Conservation (phyloP, 2,329 filamentous ascomycete genomes). For the Microascus cirrosus region DNA sequence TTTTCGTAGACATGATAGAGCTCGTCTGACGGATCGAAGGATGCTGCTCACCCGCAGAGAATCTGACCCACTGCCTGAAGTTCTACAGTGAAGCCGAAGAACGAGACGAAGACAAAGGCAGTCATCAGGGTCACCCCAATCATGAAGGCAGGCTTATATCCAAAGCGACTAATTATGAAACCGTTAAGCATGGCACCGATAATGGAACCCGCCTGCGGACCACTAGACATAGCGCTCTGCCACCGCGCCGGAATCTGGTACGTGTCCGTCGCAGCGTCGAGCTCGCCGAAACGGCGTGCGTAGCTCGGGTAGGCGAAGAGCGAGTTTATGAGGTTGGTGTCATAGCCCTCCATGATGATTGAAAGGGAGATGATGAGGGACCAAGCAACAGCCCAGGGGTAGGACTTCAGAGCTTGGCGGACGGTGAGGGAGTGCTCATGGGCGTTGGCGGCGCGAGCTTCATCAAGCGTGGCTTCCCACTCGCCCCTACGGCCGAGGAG, state of each 20-base stretch:
- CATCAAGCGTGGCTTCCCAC: slow-evolving; percentile 13
- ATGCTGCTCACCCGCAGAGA: slow-evolving; percentile 21
- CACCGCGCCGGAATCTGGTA: slow-evolving; percentile 33
- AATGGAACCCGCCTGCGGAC: slow-evolving; percentile 32
- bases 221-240: slow-evolving; percentile 36
- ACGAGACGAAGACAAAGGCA: slow-evolving; percentile 31
- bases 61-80: slow-evolving; percentile 29
- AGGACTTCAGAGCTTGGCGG: slow-evolving; percentile 13
- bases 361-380: slow-evolving; percentile 21
- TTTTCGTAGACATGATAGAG: background rate
- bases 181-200: slow-evolving; percentile 36
- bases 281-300: slow-evolving; percentile 13
- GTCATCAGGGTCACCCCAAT: slow-evolving; percentile 23
- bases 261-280: slow-evolving; percentile 1
- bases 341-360: slow-evolving; percentile 31
- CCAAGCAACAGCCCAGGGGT: slow-evolving; percentile 24
- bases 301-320: slow-evolving; percentile 25
- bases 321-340: slow-evolving; percentile 20
- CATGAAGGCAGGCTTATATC: slow-evolving; percentile 31
- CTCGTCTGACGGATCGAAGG: background rate
- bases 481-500: background rate
- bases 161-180: slow-evolving; percentile 27
- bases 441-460: slow-evolving; percentile 11
- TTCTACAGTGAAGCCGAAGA: slow-evolving; percentile 26
- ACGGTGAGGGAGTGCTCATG: slow-evolving; percentile 15